phyloP scores from a whole-genome alignment of 805 yeast genomes.

The Cyberlindnera amylophila region DNA sequence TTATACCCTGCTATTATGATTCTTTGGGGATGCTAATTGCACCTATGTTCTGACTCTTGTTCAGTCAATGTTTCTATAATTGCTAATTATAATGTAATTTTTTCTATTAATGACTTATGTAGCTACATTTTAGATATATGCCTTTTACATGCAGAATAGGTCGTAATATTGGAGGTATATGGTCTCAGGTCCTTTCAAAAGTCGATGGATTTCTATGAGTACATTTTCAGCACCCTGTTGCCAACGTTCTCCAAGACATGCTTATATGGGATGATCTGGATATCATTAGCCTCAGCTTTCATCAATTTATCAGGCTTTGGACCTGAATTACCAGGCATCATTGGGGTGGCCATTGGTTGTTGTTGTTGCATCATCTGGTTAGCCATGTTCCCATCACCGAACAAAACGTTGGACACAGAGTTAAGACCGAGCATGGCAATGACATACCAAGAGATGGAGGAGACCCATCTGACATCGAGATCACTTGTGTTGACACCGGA shows the following conservation, averaged over 20 bases:
- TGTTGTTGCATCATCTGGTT: slow-evolving; percentile 28
- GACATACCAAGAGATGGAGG: slow-evolving; percentile 94
- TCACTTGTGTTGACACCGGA: slow-evolving; percentile 81
- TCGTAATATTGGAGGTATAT: neutral
- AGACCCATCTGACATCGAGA: slow-evolving; percentile 87
- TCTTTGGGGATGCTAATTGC: neutral
- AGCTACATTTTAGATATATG: too few relatives aligned
- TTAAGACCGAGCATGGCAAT: slow-evolving; percentile 80
- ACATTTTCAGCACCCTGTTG: slow-evolving; percentile 41
- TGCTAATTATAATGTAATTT: too few relatives aligned
- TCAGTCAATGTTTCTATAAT: too few relatives aligned
- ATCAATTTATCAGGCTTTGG: slow-evolving; percentile 51
- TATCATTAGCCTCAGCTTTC: slow-evolving; percentile 66
- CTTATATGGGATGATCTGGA: slow-evolving; percentile 59
- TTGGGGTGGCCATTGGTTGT: slow-evolving; percentile 14
- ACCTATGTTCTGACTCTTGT: neutral
- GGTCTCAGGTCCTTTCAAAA: neutral
- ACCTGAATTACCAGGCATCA: slow-evolving; percentile 54
- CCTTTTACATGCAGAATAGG: neutral
- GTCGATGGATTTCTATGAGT: neutral
- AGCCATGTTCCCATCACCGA: slow-evolving; percentile 47
- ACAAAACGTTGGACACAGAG: slow-evolving; percentile 69
- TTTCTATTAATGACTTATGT: too few relatives aligned
- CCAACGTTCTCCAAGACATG: slow-evolving; percentile 58
- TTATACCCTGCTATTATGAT: neutral